Evolutionary conservation across 2,329 filamentous ascomycete species (phyloP).

Genomic region (Drechmeria coniospora): DNA sequence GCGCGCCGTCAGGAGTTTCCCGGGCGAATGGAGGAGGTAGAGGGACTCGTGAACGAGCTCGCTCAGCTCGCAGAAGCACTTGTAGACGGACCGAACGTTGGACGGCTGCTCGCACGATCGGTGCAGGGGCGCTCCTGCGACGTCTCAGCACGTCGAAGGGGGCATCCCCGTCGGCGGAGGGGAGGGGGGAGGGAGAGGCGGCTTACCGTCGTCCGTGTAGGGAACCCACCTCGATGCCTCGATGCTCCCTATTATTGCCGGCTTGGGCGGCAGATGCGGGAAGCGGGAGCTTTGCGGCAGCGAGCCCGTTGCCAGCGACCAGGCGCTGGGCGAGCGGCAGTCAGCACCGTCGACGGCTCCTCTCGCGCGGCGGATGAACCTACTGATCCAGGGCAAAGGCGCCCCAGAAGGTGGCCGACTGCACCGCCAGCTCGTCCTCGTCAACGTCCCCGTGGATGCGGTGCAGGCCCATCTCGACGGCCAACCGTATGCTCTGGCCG

Average conservation of each 20-base stretch:
- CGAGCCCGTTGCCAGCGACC: constrained; percentile 49
- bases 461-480: constrained; percentile 57
- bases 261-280: constrained; percentile 41
- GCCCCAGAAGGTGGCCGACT: constrained; percentile 46
- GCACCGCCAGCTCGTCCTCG: constrained; percentile 41
- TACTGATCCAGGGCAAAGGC: constrained; percentile 49
- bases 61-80: constrained; percentile 55
- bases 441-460: constrained; percentile 31
- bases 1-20: constrained; percentile 45
- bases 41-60: constrained; percentile 59
- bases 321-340: constrained; percentile 29
- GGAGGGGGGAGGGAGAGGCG: background rate
- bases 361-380: background rate
- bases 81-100: constrained; percentile 52
- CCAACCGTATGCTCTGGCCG: constrained; percentile 56
- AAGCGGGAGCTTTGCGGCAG: constrained; percentile 44
- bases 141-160: constrained; percentile 1
- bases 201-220: constrained; percentile 41
- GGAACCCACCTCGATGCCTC: constrained; percentile 45
- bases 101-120: constrained; percentile 45
- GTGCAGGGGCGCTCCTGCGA: constrained; percentile 33
- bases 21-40: constrained; percentile 58
- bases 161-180: background rate
- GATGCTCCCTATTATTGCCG: constrained; percentile 42
- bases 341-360: too few species aligned